A percentile compares a stretch with the other conserved stretches of the same genome.
These are phyloP conservation scores for Laetiporus sulphureus DNA, from an alignment of 1,284 basidiomycete species.

Conservation along the genomic window DNA sequence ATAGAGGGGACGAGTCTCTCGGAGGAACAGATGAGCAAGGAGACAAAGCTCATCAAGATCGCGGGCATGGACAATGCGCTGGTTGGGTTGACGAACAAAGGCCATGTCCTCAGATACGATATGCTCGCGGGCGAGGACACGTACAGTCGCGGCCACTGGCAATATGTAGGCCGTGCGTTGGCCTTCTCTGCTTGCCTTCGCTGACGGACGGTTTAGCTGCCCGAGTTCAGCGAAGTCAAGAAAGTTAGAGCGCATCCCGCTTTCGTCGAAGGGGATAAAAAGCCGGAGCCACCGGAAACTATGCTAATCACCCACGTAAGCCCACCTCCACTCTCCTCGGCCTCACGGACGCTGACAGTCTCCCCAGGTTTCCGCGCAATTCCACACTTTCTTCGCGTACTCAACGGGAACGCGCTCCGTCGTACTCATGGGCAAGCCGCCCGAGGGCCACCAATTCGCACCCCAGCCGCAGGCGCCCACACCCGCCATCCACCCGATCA, in stretches of 20 bases:
- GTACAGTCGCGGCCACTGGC: conserved; percentile 46
- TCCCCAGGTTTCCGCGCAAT: conserved; percentile 78
- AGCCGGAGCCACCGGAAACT: conserved; percentile 4
- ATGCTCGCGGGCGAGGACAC: conserved; percentile 34
- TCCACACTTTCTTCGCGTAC: conserved; percentile 74
- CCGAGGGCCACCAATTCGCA: background rate
- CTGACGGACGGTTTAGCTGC: conserved; percentile 39
- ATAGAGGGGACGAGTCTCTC: conserved; percentile 30
- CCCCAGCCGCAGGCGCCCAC: too few species aligned
- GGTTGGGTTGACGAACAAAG: conserved; percentile 70
- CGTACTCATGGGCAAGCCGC: conserved; percentile 53
- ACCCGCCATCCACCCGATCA: conserved; percentile 41
- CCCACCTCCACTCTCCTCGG: background rate
- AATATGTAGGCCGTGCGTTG: conserved; percentile 57
- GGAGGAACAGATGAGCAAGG: conserved; percentile 26
- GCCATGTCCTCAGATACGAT: conserved; percentile 63
- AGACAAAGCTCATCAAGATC: conserved; percentile 64
- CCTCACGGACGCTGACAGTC: background rate
- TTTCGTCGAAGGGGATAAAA: background rate
- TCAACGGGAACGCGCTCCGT: conserved; percentile 61
- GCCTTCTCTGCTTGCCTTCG: conserved; percentile 3
- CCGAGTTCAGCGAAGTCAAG: conserved; percentile 58
- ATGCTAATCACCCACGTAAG: conserved; percentile 9
- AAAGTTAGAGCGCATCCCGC: conserved; percentile 28
- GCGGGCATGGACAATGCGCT: conserved; percentile 64